Conservation (phyloP, 805 yeast species). For the Wickerhamomyces sydowiorum region DNA sequence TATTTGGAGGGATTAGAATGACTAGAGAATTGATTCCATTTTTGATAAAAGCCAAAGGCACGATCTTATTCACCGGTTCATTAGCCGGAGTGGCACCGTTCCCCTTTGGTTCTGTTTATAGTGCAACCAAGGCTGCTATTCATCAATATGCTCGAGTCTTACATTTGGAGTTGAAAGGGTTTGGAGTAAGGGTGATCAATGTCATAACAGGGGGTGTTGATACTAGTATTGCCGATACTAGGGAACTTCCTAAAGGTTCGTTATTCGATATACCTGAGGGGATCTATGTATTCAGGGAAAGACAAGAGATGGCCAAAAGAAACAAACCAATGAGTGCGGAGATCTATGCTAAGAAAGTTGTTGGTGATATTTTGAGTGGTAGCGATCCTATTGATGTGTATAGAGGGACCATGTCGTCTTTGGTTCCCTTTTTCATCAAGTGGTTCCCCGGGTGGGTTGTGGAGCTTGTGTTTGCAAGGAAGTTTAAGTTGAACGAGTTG, state of each 20-base stretch:
- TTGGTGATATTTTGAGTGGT: slow-evolving; percentile 37
- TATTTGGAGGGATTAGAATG: slow-evolving; percentile 61
- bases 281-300: slow-evolving; percentile 36
- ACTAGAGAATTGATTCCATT: slow-evolving; percentile 51
- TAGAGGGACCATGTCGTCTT: slow-evolving; percentile 37
- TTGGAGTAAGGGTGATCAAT: slow-evolving; percentile 65
- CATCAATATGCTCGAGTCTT: slow-evolving; percentile 63
- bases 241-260: slow-evolving; percentile 53
- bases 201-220: slow-evolving; percentile 72
- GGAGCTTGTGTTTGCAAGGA: slow-evolving; percentile 33
- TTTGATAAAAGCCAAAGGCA: slow-evolving; percentile 60
- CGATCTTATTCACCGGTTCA: slow-evolving; percentile 71
- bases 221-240: slow-evolving; percentile 63
- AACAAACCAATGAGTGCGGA: slow-evolving; percentile 57
- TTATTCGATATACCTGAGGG: slow-evolving; percentile 48
- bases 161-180: slow-evolving; percentile 63
- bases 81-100: slow-evolving; percentile 59
- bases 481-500: slow-evolving; percentile 34
- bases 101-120: slow-evolving; percentile 65
- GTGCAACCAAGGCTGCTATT: slow-evolving; percentile 70
- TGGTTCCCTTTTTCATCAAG: slow-evolving; percentile 31
- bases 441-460: slow-evolving; percentile 43
- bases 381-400: slow-evolving; percentile 44
- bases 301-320: slow-evolving; percentile 55
- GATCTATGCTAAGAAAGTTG: slow-evolving; percentile 50